Evolutionary conservation across 495 filamentous ascomycete species (phyloP).

Genomic region (Penicillium lagena): DNA sequence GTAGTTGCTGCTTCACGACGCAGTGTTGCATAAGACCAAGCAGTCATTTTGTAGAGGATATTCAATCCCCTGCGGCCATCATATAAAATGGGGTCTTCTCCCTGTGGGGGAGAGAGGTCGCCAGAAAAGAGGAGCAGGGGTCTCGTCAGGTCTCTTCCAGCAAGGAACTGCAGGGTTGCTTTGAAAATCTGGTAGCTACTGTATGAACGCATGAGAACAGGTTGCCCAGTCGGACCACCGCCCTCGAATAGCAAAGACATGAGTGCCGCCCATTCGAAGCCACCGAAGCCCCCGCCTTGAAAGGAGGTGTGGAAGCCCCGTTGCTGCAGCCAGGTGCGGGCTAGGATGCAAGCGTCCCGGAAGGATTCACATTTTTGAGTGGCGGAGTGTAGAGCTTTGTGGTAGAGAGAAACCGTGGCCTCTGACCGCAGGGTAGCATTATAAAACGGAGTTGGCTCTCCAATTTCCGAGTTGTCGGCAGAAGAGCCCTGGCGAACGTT

Average conservation of each 20-base stretch:
- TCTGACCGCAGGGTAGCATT: slow-evolving; percentile 84
- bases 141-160: slow-evolving; percentile 61
- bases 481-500: slow-evolving; percentile 53
- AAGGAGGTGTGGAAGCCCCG: slow-evolving; percentile 67
- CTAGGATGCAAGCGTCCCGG: slow-evolving; percentile 76
- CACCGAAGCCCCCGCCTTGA: slow-evolving; percentile 78
- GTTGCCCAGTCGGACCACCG: slow-evolving; percentile 60
- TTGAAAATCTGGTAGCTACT: slow-evolving; percentile 95
- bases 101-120: slow-evolving; percentile 22
- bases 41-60: slow-evolving; percentile 83
- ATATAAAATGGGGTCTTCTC: slow-evolving; percentile 38
- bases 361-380: slow-evolving; percentile 63
- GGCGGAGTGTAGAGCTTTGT: slow-evolving; percentile 62
- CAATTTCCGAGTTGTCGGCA: slow-evolving; percentile 22
- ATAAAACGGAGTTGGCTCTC: slow-evolving; percentile 71
- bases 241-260: slow-evolving; percentile 76
- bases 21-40: slow-evolving; percentile 70
- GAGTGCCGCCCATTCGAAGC: slow-evolving; percentile 81
- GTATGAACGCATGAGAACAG: slow-evolving; percentile 68
- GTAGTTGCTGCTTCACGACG: slow-evolving; percentile 67
- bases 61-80: slow-evolving; percentile 72
- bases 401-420: slow-evolving; percentile 60
- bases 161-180: slow-evolving; percentile 76
- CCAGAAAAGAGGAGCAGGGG: slow-evolving; percentile 49
- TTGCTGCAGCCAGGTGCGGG: slow-evolving; percentile 83